Percentiles rank a stretch among this genome's conserved stretches.
Conservation (phyloP, 2,329 filamentous ascomycete genomes). For the Boeremia exigua region DNA sequence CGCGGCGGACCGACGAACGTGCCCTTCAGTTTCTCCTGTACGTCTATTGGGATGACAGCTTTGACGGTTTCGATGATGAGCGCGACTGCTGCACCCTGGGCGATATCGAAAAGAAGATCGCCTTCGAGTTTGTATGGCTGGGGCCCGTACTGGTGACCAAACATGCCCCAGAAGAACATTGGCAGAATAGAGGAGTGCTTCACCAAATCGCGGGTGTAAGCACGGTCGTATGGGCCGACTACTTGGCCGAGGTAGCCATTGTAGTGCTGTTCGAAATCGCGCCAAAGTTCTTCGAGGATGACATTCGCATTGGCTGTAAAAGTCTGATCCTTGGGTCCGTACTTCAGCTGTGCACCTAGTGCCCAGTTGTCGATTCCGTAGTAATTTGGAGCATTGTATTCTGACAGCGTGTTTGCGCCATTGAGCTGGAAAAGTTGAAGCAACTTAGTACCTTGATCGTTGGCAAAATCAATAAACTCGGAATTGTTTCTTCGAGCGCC, state of each 20-base stretch:
- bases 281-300: slow-evolving; percentile 40
- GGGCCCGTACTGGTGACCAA: slow-evolving; percentile 10
- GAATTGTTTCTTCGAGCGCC: slow-evolving; percentile 49
- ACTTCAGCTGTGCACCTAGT: slow-evolving; percentile 49
- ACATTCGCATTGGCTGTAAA: slow-evolving; percentile 25
- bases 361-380: slow-evolving; percentile 53
- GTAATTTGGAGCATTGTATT: slow-evolving; percentile 53
- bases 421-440: slow-evolving; percentile 34
- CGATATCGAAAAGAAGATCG: slow-evolving; percentile 13
- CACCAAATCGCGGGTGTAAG: slow-evolving; percentile 48
- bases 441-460: slow-evolving; percentile 41
- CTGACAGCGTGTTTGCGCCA: slow-evolving; percentile 39
- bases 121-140: slow-evolving; percentile 10
- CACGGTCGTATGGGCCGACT: slow-evolving; percentile 48
- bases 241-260: slow-evolving; percentile 47
- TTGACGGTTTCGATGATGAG: slow-evolving; percentile 11
- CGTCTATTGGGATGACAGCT: background rate
- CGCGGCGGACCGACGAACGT: slow-evolving; percentile 4
- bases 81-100: slow-evolving; percentile 11
- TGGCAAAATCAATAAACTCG: slow-evolving; percentile 47
- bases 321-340: slow-evolving; percentile 39
- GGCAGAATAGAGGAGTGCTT: slow-evolving; percentile 13
- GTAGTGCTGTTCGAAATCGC: slow-evolving; percentile 47
- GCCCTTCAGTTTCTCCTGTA: slow-evolving; percentile 5
- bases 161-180: slow-evolving; percentile 20